phyloP scores from a whole-genome alignment of 768 basidiomycete genomes.

The Rickenella mellea region DNA sequence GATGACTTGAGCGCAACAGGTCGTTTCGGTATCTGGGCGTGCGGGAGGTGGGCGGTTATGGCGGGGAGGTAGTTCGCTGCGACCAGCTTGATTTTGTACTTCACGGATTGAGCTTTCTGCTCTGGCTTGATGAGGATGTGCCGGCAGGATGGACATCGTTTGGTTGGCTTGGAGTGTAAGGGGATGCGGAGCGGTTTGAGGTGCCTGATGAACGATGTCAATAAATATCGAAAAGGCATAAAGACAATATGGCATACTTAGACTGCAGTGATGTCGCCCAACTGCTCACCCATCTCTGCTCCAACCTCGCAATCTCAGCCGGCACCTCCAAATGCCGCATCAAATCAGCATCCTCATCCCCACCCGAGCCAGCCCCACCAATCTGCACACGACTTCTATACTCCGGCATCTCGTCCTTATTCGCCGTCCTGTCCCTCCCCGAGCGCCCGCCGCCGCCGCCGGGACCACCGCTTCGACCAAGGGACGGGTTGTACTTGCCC shows the following conservation, averaged over 20 bases:
- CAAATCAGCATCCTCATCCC: slow-evolving; percentile 62
- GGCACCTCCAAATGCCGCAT: slow-evolving; percentile 54
- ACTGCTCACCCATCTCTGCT: slow-evolving; percentile 74
- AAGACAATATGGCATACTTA: slow-evolving; percentile 32
- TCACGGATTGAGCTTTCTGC: slow-evolving; percentile 87
- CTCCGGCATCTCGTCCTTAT: slow-evolving; percentile 70
- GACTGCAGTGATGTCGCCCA: slow-evolving; percentile 64
- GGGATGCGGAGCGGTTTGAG: slow-evolving; percentile 85
- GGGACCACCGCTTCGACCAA: slow-evolving; percentile 19
- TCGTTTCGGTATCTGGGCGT: slow-evolving; percentile 31
- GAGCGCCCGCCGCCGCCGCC: slow-evolving; percentile 31
- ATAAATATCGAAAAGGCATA: slow-evolving; percentile 1
- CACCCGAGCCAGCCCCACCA: slow-evolving; percentile 45
- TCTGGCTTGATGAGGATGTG: slow-evolving; percentile 99
- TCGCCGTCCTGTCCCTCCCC: slow-evolving; percentile 47
- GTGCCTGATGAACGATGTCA: slow-evolving; percentile 38
- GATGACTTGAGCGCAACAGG: slow-evolving; percentile 35
- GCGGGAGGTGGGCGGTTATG: slow-evolving; percentile 65
- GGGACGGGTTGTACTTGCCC: slow-evolving; percentile 53
- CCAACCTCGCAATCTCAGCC: slow-evolving; percentile 57
- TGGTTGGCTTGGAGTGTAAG: slow-evolving; percentile 87
- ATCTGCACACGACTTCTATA: slow-evolving; percentile 68
- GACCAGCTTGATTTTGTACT: slow-evolving; percentile 96
- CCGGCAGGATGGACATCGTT: slow-evolving; percentile 88
- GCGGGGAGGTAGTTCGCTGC: slow-evolving; percentile 91